Evolutionary conservation across 129 eudicot species (phyloP).

Genomic region (Arctium minus): DNA sequence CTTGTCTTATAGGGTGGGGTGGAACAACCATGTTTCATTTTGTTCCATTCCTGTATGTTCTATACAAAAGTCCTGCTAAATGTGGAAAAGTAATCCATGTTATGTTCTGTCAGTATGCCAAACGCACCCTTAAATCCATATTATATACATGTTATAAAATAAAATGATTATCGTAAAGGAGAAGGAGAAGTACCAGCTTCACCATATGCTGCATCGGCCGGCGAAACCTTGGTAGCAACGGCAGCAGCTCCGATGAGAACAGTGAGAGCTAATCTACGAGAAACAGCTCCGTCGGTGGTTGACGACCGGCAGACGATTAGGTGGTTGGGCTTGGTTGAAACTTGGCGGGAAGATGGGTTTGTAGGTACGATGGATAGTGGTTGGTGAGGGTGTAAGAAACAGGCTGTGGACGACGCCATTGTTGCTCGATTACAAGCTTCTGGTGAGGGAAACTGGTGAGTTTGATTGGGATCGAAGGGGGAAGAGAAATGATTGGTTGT

Average conservation of each 20-base stretch:
- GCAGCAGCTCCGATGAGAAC: constrained; percentile 75
- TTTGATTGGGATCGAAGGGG: neutral
- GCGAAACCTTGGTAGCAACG: constrained; percentile 69
- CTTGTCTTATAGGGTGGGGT: too few species aligned
- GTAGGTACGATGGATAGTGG: constrained; percentile 6
- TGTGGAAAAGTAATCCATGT: too few species aligned
- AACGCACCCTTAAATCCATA: neutral
- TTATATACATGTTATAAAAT: neutral
- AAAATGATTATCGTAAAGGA: neutral
- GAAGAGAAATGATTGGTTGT: neutral
- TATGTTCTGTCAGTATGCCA: too few species aligned
- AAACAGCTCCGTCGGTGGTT: constrained; percentile 22
- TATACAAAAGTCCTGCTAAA: too few species aligned
- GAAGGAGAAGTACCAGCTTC: constrained; percentile 57
- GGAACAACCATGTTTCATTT: too few species aligned
- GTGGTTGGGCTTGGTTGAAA: constrained; percentile 36
- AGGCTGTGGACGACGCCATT: constrained; percentile 76
- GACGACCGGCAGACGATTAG: constrained; percentile 48
- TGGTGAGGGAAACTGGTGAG: neutral
- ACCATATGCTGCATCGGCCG: constrained; percentile 88
- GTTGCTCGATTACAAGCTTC: neutral
- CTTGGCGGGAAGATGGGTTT: neutral
- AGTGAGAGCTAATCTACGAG: constrained; percentile 72
- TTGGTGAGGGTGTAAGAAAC: constrained; percentile 70
- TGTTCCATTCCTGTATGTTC: too few species aligned